These are phyloP conservation scores for Penicillium herquei DNA, from an alignment of 495 filamentous ascomycete genomes.

Conservation along the genomic window DNA sequence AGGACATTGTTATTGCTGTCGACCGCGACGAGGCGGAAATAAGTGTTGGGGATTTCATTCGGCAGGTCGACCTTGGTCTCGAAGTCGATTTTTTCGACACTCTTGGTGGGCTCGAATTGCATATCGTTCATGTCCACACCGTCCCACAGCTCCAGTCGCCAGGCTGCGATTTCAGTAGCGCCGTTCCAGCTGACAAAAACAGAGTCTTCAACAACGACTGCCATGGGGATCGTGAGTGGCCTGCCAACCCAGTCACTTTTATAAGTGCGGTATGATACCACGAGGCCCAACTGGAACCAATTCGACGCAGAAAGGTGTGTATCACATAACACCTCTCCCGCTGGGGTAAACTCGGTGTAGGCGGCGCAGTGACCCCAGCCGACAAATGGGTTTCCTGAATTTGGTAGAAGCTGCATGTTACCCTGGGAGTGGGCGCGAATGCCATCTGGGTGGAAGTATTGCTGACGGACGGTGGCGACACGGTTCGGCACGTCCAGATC, in stretches of 20 bases:
- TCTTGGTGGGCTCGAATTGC: neutral
- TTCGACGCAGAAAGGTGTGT: slow-evolving; percentile 35
- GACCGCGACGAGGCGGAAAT: neutral
- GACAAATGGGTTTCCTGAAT: slow-evolving; percentile 51
- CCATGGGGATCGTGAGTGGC: slow-evolving; percentile 28
- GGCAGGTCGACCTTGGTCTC: neutral
- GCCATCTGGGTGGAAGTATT: slow-evolving; percentile 30
- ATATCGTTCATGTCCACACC: neutral
- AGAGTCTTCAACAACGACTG: slow-evolving; percentile 20
- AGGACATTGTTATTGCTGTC: neutral
- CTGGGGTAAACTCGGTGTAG: slow-evolving; percentile 52
- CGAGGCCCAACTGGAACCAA: slow-evolving; percentile 37
- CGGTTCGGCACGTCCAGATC: slow-evolving; percentile 24
- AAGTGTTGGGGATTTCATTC: neutral
- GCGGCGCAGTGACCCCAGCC: slow-evolving; percentile 58
- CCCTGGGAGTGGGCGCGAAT: slow-evolving; percentile 53
- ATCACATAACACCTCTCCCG: slow-evolving; percentile 50
- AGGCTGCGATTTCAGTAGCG: slow-evolving; percentile 42
- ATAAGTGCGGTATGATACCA: slow-evolving; percentile 37
- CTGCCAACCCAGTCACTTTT: slow-evolving; percentile 37
- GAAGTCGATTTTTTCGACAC: neutral
- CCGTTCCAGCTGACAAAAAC: slow-evolving; percentile 48
- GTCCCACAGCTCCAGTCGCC: slow-evolving; percentile 24
- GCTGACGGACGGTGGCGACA: slow-evolving; percentile 18
- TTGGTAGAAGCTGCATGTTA: slow-evolving; percentile 52